phyloP scores from a whole-genome alignment of 169 alveolate genomes.

The Nephromyces sp. region DNA sequence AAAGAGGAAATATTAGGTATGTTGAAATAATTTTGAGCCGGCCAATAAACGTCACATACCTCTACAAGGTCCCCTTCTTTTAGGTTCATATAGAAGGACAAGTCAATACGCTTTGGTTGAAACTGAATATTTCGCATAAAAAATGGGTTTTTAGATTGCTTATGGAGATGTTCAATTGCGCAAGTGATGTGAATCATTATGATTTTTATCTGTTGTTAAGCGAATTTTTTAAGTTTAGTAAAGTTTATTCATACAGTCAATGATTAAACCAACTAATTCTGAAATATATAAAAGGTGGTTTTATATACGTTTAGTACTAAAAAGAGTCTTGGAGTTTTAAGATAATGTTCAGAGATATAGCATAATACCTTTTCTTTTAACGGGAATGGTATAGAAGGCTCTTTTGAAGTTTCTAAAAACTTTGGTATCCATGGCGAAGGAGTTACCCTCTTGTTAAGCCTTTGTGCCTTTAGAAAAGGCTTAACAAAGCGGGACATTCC shows the following conservation, averaged over 20 bases:
- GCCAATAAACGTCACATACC: not conserved
- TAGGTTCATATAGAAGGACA: slow-evolving; percentile 58
- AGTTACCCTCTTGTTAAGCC: slow-evolving; percentile 47
- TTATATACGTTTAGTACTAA: too few species aligned
- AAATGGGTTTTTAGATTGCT: too few species aligned
- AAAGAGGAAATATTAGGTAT: not conserved
- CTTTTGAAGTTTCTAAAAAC: slow-evolving; percentile 57
- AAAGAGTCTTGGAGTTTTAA: too few species aligned
- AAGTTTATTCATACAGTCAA: too few species aligned
- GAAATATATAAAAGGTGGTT: too few species aligned
- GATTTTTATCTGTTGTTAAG: too few species aligned
- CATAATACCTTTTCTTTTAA: slow-evolving; percentile 45
- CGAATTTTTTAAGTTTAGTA: too few species aligned
- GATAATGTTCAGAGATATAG: too few species aligned
- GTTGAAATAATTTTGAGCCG: not conserved
- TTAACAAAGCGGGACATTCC: slow-evolving; percentile 60
- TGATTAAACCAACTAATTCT: too few species aligned
- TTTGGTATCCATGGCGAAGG: slow-evolving; percentile 46
- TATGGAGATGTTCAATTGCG: too few species aligned
- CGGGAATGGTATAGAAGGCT: slow-evolving; percentile 62
- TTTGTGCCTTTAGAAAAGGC: slow-evolving; percentile 57
- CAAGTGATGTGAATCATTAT: too few species aligned
- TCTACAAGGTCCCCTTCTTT: slow-evolving; percentile 66
- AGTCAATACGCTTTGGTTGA: slow-evolving; percentile 39
- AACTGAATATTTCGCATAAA: not conserved